These are phyloP conservation scores for Penicillium silybi DNA, from an alignment of 495 filamentous ascomycete genomes.

Conservation along the genomic window DNA sequence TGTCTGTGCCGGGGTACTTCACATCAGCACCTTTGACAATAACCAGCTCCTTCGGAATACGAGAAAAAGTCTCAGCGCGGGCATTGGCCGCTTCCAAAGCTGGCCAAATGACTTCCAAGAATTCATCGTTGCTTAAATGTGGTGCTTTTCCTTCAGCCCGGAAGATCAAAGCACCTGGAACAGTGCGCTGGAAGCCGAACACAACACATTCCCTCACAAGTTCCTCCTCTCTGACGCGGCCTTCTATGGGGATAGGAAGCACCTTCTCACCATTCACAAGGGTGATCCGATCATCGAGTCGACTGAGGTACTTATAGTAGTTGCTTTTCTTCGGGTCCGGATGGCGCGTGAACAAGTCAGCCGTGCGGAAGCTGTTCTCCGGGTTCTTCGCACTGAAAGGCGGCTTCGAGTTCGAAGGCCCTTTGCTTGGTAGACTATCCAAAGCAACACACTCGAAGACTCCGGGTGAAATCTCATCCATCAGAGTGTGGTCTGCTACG, in stretches of 20 bases:
- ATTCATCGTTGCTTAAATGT: constrained; percentile 37
- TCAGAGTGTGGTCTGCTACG: constrained; percentile 39
- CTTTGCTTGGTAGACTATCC: constrained; percentile 60
- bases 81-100: constrained; percentile 46
- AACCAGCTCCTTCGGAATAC: constrained; percentile 51
- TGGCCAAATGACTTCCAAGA: constrained; percentile 51
- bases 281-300: constrained; percentile 58
- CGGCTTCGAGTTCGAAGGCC: constrained; percentile 54
- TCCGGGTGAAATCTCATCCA: constrained; percentile 52
- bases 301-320: constrained; percentile 57
- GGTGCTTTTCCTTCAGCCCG: constrained; percentile 32
- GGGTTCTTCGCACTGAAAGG: constrained; percentile 53
- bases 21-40: constrained; percentile 41
- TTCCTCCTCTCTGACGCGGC: constrained; percentile 32
- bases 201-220: constrained; percentile 36
- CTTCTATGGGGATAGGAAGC: constrained; percentile 60
- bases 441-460: constrained; percentile 57
- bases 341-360: constrained; percentile 52
- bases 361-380: constrained; percentile 34
- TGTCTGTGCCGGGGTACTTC: constrained; percentile 50
- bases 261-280: constrained; percentile 67
- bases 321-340: constrained; percentile 38
- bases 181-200: constrained; percentile 36
- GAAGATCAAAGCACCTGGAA: constrained; percentile 46
- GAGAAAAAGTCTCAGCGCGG: constrained; percentile 48